These are phyloP conservation scores for Kwoniella heveanensis DNA, from an alignment of 768 basidiomycete genomes.

Conservation along the genomic window DNA sequence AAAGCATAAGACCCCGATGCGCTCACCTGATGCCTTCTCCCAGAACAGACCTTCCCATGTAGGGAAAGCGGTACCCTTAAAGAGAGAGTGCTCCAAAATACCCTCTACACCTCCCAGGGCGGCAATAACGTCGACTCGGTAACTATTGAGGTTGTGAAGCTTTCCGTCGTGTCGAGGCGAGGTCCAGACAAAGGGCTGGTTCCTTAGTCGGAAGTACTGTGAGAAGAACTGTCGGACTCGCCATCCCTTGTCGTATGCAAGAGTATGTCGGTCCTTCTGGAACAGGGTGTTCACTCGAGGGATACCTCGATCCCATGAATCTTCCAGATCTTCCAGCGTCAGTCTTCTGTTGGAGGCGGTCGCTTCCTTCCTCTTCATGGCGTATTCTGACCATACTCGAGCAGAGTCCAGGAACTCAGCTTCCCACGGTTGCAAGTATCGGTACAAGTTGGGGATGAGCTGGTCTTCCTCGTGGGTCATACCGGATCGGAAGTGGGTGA, in stretches of 20 bases:
- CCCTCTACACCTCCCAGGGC: conserved; percentile 60
- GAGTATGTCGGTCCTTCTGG: conserved; percentile 95
- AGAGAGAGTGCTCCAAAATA: conserved; percentile 92
- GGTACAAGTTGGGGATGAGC: conserved; percentile 93
- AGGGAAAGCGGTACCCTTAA: conserved; percentile 91
- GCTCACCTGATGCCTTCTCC: conserved; percentile 65
- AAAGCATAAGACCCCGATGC: conserved; percentile 1
- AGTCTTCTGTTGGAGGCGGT: conserved; percentile 96
- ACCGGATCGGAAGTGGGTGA: conserved; percentile 98
- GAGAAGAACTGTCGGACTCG: conserved; percentile 98
- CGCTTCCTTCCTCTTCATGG: conserved; percentile 99
- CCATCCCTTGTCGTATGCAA: conserved; percentile 99
- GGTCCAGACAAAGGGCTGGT: conserved; percentile 99
- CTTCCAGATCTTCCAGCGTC: conserved; percentile 95
- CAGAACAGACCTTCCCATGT: conserved; percentile 99
- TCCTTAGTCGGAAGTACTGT: conserved; percentile 73
- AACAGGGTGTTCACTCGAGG: conserved; percentile 91
- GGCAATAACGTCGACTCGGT: conserved; percentile 98
- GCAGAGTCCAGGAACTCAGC: conserved; percentile 97
- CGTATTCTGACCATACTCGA: conserved; percentile 98
- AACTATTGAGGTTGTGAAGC: conserved; percentile 95
- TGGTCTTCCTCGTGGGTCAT: conserved; percentile 71
- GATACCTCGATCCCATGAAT: conserved; percentile 98
- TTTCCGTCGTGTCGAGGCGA: conserved; percentile 95
- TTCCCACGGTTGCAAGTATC: conserved; percentile 96